phyloP scores from a whole-genome alignment of 2,329 filamentous ascomycete species.

The Penicillium sclerotigenum region DNA sequence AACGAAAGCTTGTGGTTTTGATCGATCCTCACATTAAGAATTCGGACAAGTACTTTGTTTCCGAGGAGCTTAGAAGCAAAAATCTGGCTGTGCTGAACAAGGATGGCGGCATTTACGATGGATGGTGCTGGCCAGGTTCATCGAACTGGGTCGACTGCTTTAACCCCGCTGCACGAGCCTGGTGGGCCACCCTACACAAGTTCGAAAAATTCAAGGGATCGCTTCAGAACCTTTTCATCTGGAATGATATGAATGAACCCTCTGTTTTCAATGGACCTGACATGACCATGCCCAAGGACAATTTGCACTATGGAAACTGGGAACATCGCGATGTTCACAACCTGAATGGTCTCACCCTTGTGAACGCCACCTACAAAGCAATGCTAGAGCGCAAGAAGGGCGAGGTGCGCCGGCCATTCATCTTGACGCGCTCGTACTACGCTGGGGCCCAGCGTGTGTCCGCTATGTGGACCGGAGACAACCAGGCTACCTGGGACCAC shows the following conservation, averaged over 20 bases:
- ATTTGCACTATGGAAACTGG: slow-evolving; percentile 86
- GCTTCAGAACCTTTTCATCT: slow-evolving; percentile 82
- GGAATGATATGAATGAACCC: slow-evolving; percentile 99
- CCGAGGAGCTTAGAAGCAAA: slow-evolving; percentile 78
- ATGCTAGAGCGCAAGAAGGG: slow-evolving; percentile 81
- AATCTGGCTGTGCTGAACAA: slow-evolving; percentile 86
- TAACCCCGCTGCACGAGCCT: slow-evolving; percentile 83
- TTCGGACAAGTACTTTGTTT: slow-evolving; percentile 69
- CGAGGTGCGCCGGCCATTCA: slow-evolving; percentile 80
- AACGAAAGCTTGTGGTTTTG: slow-evolving; percentile 87
- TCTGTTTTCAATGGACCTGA: slow-evolving; percentile 98
- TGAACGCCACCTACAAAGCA: slow-evolving; percentile 89
- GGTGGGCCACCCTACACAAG: slow-evolving; percentile 88
- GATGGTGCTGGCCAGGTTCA: slow-evolving; percentile 98
- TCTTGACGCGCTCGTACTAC: slow-evolving; percentile 89
- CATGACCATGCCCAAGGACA: slow-evolving; percentile 98
- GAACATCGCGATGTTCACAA: slow-evolving; percentile 98
- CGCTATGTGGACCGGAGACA: slow-evolving; percentile 99
- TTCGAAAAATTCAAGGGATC: slow-evolving; percentile 87
- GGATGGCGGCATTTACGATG: slow-evolving; percentile 82
- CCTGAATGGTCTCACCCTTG: slow-evolving; percentile 88
- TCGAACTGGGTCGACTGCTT: slow-evolving; percentile 97
- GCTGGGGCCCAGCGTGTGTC: slow-evolving; percentile 84
- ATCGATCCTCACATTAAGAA: slow-evolving; percentile 99
- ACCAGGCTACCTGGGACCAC: slow-evolving; percentile 89